phyloP scores from a whole-genome alignment of 306 rosid species.

The Datisca glomerata region DNA sequence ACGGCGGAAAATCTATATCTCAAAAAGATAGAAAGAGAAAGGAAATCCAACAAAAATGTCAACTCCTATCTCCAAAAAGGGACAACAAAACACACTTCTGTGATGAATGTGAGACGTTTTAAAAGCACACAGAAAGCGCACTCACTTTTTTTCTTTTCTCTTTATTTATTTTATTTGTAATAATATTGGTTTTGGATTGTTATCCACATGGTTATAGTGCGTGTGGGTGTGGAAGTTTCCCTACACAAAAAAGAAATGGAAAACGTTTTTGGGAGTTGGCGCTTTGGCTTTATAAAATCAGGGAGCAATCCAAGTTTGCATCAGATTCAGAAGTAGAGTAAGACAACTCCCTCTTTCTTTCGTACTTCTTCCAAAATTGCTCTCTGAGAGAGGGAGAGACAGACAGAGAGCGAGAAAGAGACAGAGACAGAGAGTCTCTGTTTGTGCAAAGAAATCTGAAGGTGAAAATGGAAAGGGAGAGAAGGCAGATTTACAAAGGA shows the following conservation, averaged over 20 bases:
- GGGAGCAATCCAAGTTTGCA: neutral
- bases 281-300: constrained; percentile 10
- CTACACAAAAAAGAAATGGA: constrained; percentile 4
- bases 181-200: constrained; percentile 11
- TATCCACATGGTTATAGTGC: constrained; percentile 15
- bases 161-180: no score
- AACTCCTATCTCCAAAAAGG: constrained; percentile 2
- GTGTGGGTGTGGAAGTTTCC: constrained; percentile 6
- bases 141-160: constrained; percentile 1
- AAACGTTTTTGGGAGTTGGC: constrained; percentile 7
- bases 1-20: no score
- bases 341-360: neutral
- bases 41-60: no score
- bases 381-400: no score
- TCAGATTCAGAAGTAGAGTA: constrained; percentile 2
- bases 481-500: constrained; percentile 17
- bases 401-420: no score
- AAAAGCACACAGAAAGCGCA: constrained; percentile 7
- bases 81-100: constrained; percentile 2
- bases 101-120: constrained; percentile 4
- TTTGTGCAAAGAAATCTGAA: neutral
- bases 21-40: neutral
- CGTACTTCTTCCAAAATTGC: neutral
- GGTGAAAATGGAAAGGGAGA: constrained; percentile 11
- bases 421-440: no score